Evolutionary conservation across 2,329 filamentous ascomycete species (phyloP).

Genomic region (Trichoderma arundinaceum): DNA sequence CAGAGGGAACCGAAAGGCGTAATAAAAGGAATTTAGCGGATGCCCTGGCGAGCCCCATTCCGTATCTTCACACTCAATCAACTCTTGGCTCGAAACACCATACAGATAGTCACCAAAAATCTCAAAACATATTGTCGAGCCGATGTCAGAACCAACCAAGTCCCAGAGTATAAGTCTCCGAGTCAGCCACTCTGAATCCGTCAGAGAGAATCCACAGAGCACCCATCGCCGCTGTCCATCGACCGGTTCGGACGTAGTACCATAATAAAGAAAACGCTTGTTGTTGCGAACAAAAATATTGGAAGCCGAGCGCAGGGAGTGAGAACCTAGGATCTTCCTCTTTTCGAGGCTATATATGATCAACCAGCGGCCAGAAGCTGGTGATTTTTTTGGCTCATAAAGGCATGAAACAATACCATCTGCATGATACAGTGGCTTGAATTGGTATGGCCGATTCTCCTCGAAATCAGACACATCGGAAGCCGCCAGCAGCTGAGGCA

Average conservation of each 20-base stretch:
- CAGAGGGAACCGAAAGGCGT: constrained; percentile 68
- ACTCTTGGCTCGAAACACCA: constrained; percentile 69
- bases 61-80: constrained; percentile 65
- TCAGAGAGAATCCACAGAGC: constrained; percentile 59
- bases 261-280: constrained; percentile 65
- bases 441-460: constrained; percentile 49
- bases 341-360: constrained; percentile 52
- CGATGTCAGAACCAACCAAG: constrained; percentile 68
- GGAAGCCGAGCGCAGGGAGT: constrained; percentile 52
- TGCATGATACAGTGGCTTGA: constrained; percentile 63
- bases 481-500: constrained; percentile 46
- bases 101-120: constrained; percentile 71
- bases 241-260: constrained; percentile 61
- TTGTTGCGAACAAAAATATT: constrained; percentile 73
- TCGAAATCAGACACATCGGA: constrained; percentile 46
- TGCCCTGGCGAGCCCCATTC: constrained; percentile 57
- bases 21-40: constrained; percentile 66
- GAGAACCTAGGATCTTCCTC: constrained; percentile 50
- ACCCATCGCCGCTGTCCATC: constrained; percentile 68
- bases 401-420: constrained; percentile 63
- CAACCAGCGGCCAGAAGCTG: constrained; percentile 55
- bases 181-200: constrained; percentile 47
- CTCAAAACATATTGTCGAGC: constrained; percentile 73
- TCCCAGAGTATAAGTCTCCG: constrained; percentile 59
- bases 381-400: constrained; percentile 51